Evolutionary conservation across 176 grass and related monocot species (phyloP).

Genomic region (Aechmea fasciata): DNA sequence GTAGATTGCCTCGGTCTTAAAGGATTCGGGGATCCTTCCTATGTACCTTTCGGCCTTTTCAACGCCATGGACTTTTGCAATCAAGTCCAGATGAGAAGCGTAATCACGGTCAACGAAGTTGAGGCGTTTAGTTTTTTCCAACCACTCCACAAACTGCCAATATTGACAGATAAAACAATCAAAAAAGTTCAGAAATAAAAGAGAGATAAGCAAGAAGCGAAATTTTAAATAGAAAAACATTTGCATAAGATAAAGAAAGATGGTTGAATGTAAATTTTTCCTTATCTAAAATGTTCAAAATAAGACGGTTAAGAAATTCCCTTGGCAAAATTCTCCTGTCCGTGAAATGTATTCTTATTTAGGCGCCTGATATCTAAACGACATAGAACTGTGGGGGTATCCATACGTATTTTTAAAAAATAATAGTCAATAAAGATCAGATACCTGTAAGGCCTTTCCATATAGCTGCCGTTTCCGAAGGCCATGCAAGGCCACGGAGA

Average conservation of each 20-base stretch:
- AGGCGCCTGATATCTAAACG: no score
- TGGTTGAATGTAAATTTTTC: no score
- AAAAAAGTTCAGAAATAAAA: slow-evolving; percentile 12
- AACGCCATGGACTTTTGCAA: slow-evolving; percentile 53
- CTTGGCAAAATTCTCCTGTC: no score
- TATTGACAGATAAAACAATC: not conserved
- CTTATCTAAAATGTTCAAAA: no score
- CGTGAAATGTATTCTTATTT: no score
- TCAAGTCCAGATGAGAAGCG: slow-evolving; percentile 60
- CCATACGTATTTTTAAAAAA: no score
- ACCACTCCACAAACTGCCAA: slow-evolving; percentile 71
- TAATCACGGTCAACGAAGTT: slow-evolving; percentile 52
- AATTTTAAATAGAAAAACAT: slow-evolving; percentile 15
- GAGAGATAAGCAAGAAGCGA: slow-evolving; percentile 3
- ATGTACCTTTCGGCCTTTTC: slow-evolving; percentile 54
- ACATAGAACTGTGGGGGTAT: no score
- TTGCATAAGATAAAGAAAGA: slow-evolving; percentile 4
- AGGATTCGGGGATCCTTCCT: slow-evolving; percentile 34
- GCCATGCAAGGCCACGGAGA: slow-evolving; percentile 10
- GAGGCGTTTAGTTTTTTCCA: slow-evolving; percentile 36
- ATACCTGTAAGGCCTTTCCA: slow-evolving; percentile 38
- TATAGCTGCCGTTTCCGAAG: slow-evolving; percentile 25
- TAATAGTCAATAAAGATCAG: slow-evolving; percentile 3
- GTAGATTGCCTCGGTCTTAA: slow-evolving; percentile 50
- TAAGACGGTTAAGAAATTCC: no score